phyloP scores from a whole-genome alignment of 148 eudicot genomes.

The Oxyria digyna region DNA sequence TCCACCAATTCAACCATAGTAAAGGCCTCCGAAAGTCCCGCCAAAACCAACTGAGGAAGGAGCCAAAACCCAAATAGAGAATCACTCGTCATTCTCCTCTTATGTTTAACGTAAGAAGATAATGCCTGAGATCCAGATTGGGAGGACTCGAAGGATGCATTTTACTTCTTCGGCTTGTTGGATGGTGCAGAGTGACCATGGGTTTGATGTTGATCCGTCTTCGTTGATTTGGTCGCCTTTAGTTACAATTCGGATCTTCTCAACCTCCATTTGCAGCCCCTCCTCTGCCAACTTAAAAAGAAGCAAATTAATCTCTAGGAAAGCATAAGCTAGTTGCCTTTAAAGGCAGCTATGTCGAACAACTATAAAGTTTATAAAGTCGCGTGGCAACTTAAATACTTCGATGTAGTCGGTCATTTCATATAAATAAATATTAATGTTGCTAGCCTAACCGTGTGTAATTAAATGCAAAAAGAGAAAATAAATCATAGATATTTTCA shows the following conservation, averaged over 20 bases:
- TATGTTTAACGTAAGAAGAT: constrained; percentile 22
- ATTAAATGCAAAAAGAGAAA: background rate
- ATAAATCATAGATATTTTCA: background rate
- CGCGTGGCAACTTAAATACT: background rate
- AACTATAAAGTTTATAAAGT: background rate
- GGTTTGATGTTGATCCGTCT: constrained; percentile 47
- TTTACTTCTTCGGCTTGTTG: constrained; percentile 62
- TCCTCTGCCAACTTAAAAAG: too few relatives aligned
- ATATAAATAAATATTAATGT: background rate
- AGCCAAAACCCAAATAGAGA: constrained; percentile 44
- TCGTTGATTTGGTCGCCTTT: constrained; percentile 25
- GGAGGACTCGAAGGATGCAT: constrained; percentile 44
- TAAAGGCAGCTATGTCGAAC: background rate
- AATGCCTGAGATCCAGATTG: constrained; percentile 54
- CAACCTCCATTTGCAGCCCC: too few relatives aligned
- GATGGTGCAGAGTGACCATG: constrained; percentile 49
- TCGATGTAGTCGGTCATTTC: background rate
- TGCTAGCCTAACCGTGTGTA: background rate
- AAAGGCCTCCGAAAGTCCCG: constrained; percentile 51
- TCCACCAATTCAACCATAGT: constrained; percentile 29
- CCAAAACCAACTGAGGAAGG: constrained; percentile 26
- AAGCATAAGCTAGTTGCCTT: background rate
- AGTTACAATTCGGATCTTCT: too few relatives aligned
- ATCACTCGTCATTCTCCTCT: constrained; percentile 31
- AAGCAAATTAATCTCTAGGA: too few relatives aligned